A percentile compares a stretch with the other conserved stretches of the same genome.
These are phyloP conservation scores for Chrysoporthe deuterocubensis DNA, from an alignment of 2,329 filamentous ascomycete genomes.

Conservation along the genomic window DNA sequence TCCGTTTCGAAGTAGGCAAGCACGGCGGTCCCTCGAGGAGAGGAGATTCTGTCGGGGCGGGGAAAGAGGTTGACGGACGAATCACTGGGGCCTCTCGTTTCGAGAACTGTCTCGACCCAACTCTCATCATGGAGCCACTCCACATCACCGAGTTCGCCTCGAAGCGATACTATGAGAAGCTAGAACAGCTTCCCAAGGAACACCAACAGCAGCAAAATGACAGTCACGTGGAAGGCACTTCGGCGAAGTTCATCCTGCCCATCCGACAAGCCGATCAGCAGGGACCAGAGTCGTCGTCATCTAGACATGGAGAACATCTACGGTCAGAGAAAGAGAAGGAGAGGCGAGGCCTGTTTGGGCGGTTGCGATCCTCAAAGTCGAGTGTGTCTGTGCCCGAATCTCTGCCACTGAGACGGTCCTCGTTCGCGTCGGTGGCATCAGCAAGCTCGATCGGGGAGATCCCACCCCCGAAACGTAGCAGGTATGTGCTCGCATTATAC, in stretches of 20 bases:
- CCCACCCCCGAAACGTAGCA: constrained; percentile 35
- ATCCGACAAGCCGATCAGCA: constrained; percentile 33
- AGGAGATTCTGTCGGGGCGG: constrained; percentile 26
- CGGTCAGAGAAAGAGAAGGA: constrained; percentile 34
- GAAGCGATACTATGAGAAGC: constrained; percentile 65
- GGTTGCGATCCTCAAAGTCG: constrained; percentile 24
- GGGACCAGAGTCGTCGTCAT: constrained; percentile 26
- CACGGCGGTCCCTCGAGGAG: constrained; percentile 23
- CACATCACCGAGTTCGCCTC: constrained; percentile 71
- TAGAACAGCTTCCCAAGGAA: constrained; percentile 58
- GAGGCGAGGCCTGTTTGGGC: constrained; percentile 26
- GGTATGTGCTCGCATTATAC: constrained; percentile 33
- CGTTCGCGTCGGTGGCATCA: constrained; percentile 20
- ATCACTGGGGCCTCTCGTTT: background rate
- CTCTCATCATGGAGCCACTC: constrained; percentile 60
- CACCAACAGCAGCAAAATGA: constrained; percentile 43
- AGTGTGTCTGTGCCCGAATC: constrained; percentile 20
- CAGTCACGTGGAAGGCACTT: constrained; percentile 33
- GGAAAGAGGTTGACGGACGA: constrained; percentile 25
- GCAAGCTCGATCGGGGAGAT: constrained; percentile 29
- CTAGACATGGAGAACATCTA: constrained; percentile 33
- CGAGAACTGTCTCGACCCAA: constrained; percentile 14
- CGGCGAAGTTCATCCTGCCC: constrained; percentile 38
- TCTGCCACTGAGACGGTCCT: constrained; percentile 22
- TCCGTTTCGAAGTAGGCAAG: constrained; percentile 24